Conservation (phyloP, 176 grass and related monocot species). For the Oryza rufipogon region DNA sequence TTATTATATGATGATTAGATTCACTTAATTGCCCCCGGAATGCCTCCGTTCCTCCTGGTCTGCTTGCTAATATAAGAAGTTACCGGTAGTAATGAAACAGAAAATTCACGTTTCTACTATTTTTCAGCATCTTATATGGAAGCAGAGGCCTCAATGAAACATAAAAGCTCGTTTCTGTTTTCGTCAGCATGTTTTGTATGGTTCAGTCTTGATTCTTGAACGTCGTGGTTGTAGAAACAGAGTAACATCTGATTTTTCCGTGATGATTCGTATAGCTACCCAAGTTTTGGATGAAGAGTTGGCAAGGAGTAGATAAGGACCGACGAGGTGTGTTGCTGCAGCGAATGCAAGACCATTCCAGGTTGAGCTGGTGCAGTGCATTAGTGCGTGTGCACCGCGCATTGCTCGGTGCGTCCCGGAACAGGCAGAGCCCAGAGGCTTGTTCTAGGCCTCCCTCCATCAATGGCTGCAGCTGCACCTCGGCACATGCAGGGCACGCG, state of each 20-base stretch:
- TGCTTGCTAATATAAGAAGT: not conserved
- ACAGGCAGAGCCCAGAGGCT: not conserved
- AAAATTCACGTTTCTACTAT: not conserved
- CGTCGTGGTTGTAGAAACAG: not conserved
- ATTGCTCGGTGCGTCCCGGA: not conserved
- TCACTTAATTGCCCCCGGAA: not conserved
- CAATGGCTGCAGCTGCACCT: not conserved
- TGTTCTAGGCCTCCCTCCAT: not conserved
- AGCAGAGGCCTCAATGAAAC: no score
- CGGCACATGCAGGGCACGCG: not conserved
- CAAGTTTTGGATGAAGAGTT: not conserved
- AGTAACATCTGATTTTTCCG: not conserved
- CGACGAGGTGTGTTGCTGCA: not conserved
- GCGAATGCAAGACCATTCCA: not conserved
- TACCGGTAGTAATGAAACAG: no score
- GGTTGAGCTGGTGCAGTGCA: not conserved
- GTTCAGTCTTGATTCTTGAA: no score
- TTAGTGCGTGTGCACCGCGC: not conserved
- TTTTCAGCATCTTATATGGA: not conserved
- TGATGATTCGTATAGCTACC: not conserved
- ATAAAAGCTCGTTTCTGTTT: no score
- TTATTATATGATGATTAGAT: conserved; percentile 36
- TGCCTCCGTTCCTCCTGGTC: not conserved
- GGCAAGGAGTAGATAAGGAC: not conserved
- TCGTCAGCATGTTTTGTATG: no score